Evolutionary conservation across 1,284 basidiomycete genomes (phyloP).

Genomic region (Malassezia sp.): DNA sequence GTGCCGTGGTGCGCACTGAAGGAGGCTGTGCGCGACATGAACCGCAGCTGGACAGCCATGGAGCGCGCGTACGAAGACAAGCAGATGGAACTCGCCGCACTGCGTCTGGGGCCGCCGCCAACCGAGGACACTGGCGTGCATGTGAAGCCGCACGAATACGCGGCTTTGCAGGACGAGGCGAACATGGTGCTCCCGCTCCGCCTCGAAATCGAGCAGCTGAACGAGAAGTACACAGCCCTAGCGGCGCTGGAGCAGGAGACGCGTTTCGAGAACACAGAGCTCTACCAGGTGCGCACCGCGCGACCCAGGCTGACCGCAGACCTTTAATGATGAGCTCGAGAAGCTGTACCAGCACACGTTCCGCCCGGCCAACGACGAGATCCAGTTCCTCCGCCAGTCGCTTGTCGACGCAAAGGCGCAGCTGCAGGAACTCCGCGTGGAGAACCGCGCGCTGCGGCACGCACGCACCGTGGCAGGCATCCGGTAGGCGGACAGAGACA

Average conservation of each 20-base stretch:
- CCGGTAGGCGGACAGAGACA: not conserved
- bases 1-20: no score
- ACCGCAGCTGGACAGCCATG: slow-evolving; percentile 10
- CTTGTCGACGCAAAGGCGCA: slow-evolving; percentile 26
- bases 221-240: slow-evolving; percentile 31
- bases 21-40: slow-evolving; percentile 11
- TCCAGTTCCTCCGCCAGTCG: slow-evolving; percentile 22
- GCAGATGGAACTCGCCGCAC: slow-evolving; percentile 15
- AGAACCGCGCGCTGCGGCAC: slow-evolving; percentile 20
- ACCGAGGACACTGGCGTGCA: not conserved
- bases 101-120: slow-evolving; percentile 2
- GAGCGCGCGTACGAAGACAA: slow-evolving; percentile 15
- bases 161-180: slow-evolving; percentile 6
- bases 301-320: slow-evolving; percentile 14
- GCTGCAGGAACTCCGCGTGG: slow-evolving; percentile 20
- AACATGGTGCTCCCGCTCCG: slow-evolving; percentile 13
- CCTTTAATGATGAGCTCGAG: slow-evolving; percentile 45
- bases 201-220: slow-evolving; percentile 23
- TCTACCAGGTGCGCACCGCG: slow-evolving; percentile 28
- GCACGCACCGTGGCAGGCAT: not conserved
- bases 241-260: slow-evolving; percentile 37
- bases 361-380: slow-evolving; percentile 27
- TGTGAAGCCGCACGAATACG: slow-evolving; percentile 5
- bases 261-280: slow-evolving; percentile 40
- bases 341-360: slow-evolving; percentile 38